A percentile compares a stretch with the other conserved stretches of the same genome.
Conservation (phyloP, 345 rosid genomes). For the Gossypium anomalum region DNA sequence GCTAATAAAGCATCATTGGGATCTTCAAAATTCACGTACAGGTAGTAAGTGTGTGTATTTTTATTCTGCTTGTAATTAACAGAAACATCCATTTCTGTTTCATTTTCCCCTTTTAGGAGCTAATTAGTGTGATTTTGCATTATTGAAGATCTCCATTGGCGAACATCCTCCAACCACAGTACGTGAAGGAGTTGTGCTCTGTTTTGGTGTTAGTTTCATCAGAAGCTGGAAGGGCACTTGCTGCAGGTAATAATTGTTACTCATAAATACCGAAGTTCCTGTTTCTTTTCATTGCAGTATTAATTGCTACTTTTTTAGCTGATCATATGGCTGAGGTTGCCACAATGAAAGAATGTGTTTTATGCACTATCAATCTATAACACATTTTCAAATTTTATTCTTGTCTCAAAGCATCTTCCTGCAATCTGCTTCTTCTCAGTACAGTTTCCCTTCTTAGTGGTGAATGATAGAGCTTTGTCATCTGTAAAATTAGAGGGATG, state of each 20-base stretch:
- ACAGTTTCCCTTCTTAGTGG: neutral
- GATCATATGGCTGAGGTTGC: conserved; percentile 4
- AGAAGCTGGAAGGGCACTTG: conserved; percentile 36
- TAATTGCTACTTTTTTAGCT: neutral
- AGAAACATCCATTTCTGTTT: conserved; percentile 3
- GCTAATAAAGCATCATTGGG: conserved; percentile 31
- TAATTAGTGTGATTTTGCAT: conserved; percentile 22
- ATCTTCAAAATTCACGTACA: conserved; percentile 40
- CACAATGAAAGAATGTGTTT: neutral
- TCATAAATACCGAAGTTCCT: neutral
- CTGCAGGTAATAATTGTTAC: conserved; percentile 41
- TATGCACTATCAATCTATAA: neutral
- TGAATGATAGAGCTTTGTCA: neutral
- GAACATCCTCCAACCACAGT: conserved; percentile 44
- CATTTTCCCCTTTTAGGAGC: neutral
- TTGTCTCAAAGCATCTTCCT: neutral
- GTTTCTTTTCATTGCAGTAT: conserved; percentile 16
- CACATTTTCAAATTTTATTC: neutral
- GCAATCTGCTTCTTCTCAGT: neutral
- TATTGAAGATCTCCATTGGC: conserved; percentile 56
- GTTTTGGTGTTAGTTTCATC: conserved; percentile 45
- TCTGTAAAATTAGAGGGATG: conserved; percentile 1
- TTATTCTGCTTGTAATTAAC: neutral
- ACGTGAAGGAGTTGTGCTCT: conserved; percentile 57
- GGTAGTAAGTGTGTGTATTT: conserved; percentile 29